A percentile compares a stretch with the other conserved stretches of the same genome.
phyloP scores from a whole-genome alignment of 2,329 filamentous ascomycete genomes.

The Cercospora nicotianae region DNA sequence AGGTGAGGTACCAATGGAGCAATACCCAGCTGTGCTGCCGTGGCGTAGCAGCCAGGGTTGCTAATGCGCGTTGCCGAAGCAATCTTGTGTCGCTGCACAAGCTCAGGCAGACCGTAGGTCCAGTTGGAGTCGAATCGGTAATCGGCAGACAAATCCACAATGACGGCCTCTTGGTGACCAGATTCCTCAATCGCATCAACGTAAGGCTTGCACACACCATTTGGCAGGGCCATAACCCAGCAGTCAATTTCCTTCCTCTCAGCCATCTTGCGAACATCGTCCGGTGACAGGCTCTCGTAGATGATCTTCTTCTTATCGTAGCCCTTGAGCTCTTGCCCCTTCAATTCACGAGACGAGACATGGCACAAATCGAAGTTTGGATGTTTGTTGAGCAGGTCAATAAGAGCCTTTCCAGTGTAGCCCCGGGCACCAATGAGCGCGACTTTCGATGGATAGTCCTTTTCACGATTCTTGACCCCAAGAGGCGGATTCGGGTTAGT shows the following conservation, averaged over 20 bases:
- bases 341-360: slow-evolving; percentile 90
- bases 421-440: slow-evolving; percentile 89
- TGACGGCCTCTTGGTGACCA: slow-evolving; percentile 66
- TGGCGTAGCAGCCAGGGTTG: slow-evolving; percentile 95
- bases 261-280: slow-evolving; percentile 84
- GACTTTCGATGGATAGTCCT: slow-evolving; percentile 73
- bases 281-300: slow-evolving; percentile 85
- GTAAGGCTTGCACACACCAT: slow-evolving; percentile 90
- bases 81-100: slow-evolving; percentile 74
- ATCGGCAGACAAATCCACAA: slow-evolving; percentile 94
- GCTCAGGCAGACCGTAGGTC: slow-evolving; percentile 89
- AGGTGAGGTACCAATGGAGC: slow-evolving; percentile 77
- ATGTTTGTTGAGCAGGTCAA: slow-evolving; percentile 82
- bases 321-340: slow-evolving; percentile 80
- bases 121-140: slow-evolving; percentile 83
- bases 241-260: slow-evolving; percentile 83
- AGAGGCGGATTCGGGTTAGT: slow-evolving; percentile 90
- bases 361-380: slow-evolving; percentile 86
- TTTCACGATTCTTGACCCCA: slow-evolving; percentile 83
- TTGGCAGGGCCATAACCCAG: slow-evolving; percentile 97
- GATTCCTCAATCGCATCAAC: slow-evolving; percentile 81
- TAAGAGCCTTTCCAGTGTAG: slow-evolving; percentile 89
- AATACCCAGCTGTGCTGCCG: slow-evolving; percentile 86
- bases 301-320: slow-evolving; percentile 89
- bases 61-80: slow-evolving; percentile 77